Base-by-base conservation (phyloP, 768 basidiomycete genomes). In the Psilocybe cyanescens region DNA sequence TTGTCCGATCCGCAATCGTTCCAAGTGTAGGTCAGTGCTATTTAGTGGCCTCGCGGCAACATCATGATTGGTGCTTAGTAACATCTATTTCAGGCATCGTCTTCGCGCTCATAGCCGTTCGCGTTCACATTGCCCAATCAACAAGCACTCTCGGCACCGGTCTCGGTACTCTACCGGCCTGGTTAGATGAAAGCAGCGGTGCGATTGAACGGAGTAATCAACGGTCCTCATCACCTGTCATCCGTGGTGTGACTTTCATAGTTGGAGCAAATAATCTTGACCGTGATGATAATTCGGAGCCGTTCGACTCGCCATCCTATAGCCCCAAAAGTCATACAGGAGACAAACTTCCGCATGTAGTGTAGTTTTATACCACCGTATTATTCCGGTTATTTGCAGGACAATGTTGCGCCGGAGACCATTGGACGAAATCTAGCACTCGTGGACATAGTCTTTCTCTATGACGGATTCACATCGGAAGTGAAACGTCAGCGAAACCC, bases 21-120 rank as follows among this genome's bases (percentile, higher is more conserved):
- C 67, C 68, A 2, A 70, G 64, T 17, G 57, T 68, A 16, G 67
- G 68, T 66, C 35, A 56, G 67, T 24, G 24, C 24, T 24, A 24
- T 24, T 24, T 24, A 24, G 24, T 24, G 24, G 24, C 24, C 24
- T 24, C 2, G 24, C 24, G 2, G 24, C 24, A 24, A 24, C 24
- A 24, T 24, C 24, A 24, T 24, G 24, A 24, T 24, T 24, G 29
- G 8, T 29, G 16, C 29, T 6, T 11, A 33, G 7, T 17, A n/a
- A 19, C 33, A 60, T 11, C 54, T 44, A 29, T 37, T n/a, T 8
- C 29, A 65, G 67, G 66, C 5, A 61, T 67, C 31, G 61, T 60
- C 3, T 67, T 67, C 39, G 62, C 62, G 16, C 52, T 67, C 33
- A 67, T 67, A 29, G 57, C 66, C 28, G 55, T 64, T 7, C 63